These are phyloP conservation scores for Furcasterigmium sp. DNA, from an alignment of 2,329 filamentous ascomycete genomes.

Conservation along the genomic window DNA sequence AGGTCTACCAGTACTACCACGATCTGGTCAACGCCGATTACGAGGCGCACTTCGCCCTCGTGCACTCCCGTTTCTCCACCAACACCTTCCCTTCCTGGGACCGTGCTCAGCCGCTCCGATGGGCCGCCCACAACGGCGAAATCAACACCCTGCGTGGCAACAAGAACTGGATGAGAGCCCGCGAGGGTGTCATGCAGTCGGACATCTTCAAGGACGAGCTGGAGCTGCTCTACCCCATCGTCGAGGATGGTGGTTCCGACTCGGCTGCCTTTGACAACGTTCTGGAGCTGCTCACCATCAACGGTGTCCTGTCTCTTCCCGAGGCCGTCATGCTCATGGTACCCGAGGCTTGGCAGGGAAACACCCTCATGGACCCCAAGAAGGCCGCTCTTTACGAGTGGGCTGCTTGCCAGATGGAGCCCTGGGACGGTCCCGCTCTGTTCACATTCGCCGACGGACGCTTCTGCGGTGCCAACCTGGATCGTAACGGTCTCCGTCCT, in stretches of 20 bases:
- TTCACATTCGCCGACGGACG: constrained; percentile 97
- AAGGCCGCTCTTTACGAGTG: constrained; percentile 98
- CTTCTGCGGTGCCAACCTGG: constrained; percentile 94
- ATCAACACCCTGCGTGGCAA: constrained; percentile 97
- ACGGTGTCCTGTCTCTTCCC: constrained; percentile 88
- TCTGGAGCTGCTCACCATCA: constrained; percentile 87
- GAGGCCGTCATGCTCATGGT: constrained; percentile 99
- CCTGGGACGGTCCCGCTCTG: constrained; percentile 93
- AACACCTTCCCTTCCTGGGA: constrained; percentile 99
- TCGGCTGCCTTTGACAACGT: constrained; percentile 98
- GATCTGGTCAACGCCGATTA: constrained; percentile 96
- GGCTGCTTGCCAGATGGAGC: constrained; percentile 98
- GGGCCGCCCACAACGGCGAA: constrained; percentile 97
- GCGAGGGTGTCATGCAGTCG: constrained; percentile 91
- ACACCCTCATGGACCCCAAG: constrained; percentile 83
- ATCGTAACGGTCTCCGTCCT: constrained; percentile 90
- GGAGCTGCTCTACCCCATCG: constrained; percentile 84
- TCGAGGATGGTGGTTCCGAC: constrained; percentile 94
- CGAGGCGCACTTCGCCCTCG: constrained; percentile 92
- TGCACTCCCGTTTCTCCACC: constrained; percentile 95
- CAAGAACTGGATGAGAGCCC: constrained; percentile 99
- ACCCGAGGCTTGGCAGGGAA: constrained; percentile 96
- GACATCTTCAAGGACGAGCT: constrained; percentile 90
- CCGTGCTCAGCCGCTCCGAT: constrained; percentile 89
- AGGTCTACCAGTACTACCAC: constrained; percentile 98